phyloP scores from a whole-genome alignment of 495 filamentous ascomycete species.

The Bathelium albidoporum region DNA sequence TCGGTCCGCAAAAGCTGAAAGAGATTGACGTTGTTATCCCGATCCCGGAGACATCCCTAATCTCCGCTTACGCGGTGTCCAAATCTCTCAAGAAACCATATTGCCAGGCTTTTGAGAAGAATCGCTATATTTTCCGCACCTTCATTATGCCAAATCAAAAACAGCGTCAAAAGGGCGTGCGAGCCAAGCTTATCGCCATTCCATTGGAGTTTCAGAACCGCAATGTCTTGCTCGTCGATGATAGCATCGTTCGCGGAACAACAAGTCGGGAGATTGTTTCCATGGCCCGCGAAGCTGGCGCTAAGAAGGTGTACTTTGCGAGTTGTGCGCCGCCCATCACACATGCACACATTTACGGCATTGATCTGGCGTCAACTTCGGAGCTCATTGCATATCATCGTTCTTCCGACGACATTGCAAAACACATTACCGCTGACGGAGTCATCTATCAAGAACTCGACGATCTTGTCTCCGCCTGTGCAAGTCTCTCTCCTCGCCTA shows the following conservation, averaged over 20 bases:
- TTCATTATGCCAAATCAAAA: slow-evolving; percentile 93
- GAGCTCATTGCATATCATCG: slow-evolving; percentile 82
- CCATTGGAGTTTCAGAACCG: slow-evolving; percentile 75
- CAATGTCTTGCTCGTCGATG: slow-evolving; percentile 80
- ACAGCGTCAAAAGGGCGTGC: slow-evolving; percentile 67
- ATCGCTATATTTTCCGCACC: slow-evolving; percentile 90
- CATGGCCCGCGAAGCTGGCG: slow-evolving; percentile 88
- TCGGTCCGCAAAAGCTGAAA: slow-evolving; percentile 64
- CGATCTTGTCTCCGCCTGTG: slow-evolving; percentile 72
- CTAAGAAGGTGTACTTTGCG: slow-evolving; percentile 82
- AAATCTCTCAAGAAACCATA: slow-evolving; percentile 69
- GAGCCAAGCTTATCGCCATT: slow-evolving; percentile 74
- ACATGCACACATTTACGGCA: slow-evolving; percentile 73
- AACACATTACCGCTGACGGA: slow-evolving; percentile 79
- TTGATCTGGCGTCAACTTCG: slow-evolving; percentile 72
- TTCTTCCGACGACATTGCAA: slow-evolving; percentile 54
- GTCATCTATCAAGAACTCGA: slow-evolving; percentile 85
- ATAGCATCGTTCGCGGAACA: slow-evolving; percentile 88
- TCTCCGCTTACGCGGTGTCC: slow-evolving; percentile 70
- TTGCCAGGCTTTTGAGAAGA: slow-evolving; percentile 83
- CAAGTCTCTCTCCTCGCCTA: slow-evolving; percentile 52
- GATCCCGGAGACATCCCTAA: slow-evolving; percentile 80
- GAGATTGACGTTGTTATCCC: slow-evolving; percentile 89
- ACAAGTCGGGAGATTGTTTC: slow-evolving; percentile 83
- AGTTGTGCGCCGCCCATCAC: slow-evolving; percentile 81